Percentiles rank a stretch among this genome's conserved stretches.
Conservation (phyloP, 2,329 filamentous ascomycete species). For the Trichophyton simii region DNA sequence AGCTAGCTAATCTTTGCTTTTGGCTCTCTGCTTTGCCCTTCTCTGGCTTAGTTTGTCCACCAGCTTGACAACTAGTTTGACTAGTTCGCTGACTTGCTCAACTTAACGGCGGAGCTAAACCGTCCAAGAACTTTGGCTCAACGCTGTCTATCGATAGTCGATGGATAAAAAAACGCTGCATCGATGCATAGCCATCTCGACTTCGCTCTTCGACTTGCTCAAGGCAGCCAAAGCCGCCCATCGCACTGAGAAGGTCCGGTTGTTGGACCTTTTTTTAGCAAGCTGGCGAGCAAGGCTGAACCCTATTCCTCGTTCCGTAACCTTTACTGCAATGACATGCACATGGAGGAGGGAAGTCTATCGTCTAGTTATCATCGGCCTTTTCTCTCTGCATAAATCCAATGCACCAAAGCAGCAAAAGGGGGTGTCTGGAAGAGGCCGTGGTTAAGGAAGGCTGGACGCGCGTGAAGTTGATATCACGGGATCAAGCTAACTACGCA, state of each 20-base stretch:
- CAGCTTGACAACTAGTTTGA: background rate
- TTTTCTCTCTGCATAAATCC: background rate
- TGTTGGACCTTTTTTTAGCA: background rate
- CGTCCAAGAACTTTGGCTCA: background rate
- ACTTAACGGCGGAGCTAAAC: background rate
- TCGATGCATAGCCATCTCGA: background rate
- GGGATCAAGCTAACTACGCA: too few species aligned
- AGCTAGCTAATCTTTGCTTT: background rate
- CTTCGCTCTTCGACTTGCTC: too few species aligned
- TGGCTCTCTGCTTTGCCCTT: background rate
- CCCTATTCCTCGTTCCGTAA: constrained; percentile 3
- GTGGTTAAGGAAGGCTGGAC: too few species aligned
- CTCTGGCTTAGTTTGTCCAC: background rate
- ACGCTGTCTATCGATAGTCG: background rate
- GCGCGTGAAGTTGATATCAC: too few species aligned
- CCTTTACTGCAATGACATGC: background rate
- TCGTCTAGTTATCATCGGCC: background rate
- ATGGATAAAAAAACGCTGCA: background rate
- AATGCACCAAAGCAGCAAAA: background rate
- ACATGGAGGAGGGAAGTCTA: background rate
- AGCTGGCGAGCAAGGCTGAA: background rate
- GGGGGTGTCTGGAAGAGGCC: too few species aligned
- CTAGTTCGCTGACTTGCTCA: background rate
- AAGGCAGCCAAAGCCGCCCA: too few species aligned
- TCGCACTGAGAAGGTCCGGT: background rate